phyloP scores from a whole-genome alignment of 805 yeast species.

The Suhomyces kilbournensis region DNA sequence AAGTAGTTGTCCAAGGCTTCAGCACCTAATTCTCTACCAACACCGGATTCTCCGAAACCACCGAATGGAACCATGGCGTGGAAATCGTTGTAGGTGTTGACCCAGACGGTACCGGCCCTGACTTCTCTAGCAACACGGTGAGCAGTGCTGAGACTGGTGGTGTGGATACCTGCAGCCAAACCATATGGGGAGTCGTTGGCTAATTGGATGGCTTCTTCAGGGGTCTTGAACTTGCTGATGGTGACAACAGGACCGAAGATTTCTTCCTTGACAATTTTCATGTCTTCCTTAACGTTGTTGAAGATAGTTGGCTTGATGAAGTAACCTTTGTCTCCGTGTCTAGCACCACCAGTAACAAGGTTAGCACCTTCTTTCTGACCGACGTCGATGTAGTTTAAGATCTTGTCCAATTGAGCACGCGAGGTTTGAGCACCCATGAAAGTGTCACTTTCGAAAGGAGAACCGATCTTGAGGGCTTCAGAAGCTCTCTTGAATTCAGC shows the following conservation, averaged over 20 bases:
- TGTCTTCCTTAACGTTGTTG: slow-evolving; percentile 71
- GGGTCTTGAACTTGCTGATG: slow-evolving; percentile 73
- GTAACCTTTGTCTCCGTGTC: slow-evolving; percentile 66
- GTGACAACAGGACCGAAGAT: slow-evolving; percentile 94
- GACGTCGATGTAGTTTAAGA: slow-evolving; percentile 68
- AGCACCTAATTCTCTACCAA: slow-evolving; percentile 90
- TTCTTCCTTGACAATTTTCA: slow-evolving; percentile 81
- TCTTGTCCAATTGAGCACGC: slow-evolving; percentile 70
- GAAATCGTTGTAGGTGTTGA: slow-evolving; percentile 87
- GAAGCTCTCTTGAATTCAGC: slow-evolving; percentile 59
- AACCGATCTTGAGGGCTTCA: slow-evolving; percentile 63
- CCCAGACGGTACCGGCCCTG: slow-evolving; percentile 88
- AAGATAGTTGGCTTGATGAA: slow-evolving; percentile 81
- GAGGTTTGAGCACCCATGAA: slow-evolving; percentile 95
- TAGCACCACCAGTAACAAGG: slow-evolving; percentile 78
- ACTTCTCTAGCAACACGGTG: slow-evolving; percentile 70
- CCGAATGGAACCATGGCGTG: slow-evolving; percentile 89
- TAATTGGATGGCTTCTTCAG: slow-evolving; percentile 71
- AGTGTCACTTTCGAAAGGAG: slow-evolving; percentile 74
- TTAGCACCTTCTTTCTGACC: slow-evolving; percentile 87
- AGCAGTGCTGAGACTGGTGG: slow-evolving; percentile 71
- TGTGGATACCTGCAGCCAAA: slow-evolving; percentile 87
- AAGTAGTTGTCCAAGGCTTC: slow-evolving; percentile 84
- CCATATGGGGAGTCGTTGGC: slow-evolving; percentile 88
- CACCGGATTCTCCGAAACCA: slow-evolving; percentile 87